Conservation (phyloP, 2,329 filamentous ascomycete species). For the Pseudopithomyces maydicus region DNA sequence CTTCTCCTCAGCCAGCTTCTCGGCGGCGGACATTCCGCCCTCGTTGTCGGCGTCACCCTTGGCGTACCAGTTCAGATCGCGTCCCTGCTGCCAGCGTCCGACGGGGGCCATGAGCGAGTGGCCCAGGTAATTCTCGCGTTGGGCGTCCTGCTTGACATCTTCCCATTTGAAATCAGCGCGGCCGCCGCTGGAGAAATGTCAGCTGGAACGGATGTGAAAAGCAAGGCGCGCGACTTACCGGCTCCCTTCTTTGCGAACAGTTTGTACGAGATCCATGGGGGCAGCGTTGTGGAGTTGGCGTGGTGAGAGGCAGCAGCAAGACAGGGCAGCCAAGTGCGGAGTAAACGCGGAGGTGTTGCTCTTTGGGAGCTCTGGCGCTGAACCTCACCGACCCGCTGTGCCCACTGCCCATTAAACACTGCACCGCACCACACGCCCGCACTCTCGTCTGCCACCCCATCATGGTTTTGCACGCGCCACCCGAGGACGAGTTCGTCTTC, state of each 20-base stretch:
- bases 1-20: slow-evolving; percentile 71
- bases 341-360: slow-evolving; percentile 10
- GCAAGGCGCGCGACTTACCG: slow-evolving; percentile 55
- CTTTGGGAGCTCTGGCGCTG: neutral
- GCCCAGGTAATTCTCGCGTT: slow-evolving; percentile 89
- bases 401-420: neutral
- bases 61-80: slow-evolving; percentile 69
- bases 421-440: neutral
- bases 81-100: slow-evolving; percentile 86
- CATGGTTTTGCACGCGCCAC: slow-evolving; percentile 35
- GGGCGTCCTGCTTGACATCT: slow-evolving; percentile 82
- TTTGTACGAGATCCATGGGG: slow-evolving; percentile 89
- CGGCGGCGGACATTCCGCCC: slow-evolving; percentile 62
- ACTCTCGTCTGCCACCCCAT: slow-evolving; percentile 6
- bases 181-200: slow-evolving; percentile 66
- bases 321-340: slow-evolving; percentile 10
- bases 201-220: neutral
- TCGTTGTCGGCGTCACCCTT: slow-evolving; percentile 59
- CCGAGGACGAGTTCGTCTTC: slow-evolving; percentile 41
- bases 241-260: slow-evolving; percentile 85
- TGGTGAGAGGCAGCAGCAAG: slow-evolving; percentile 11
- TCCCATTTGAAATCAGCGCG: slow-evolving; percentile 94
- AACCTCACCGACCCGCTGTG: no score
- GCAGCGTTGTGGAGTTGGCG: slow-evolving; percentile 9
- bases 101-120: slow-evolving; percentile 92